Conservation (phyloP, 306 rosid species). For the Dalbergia oliveri region DNA sequence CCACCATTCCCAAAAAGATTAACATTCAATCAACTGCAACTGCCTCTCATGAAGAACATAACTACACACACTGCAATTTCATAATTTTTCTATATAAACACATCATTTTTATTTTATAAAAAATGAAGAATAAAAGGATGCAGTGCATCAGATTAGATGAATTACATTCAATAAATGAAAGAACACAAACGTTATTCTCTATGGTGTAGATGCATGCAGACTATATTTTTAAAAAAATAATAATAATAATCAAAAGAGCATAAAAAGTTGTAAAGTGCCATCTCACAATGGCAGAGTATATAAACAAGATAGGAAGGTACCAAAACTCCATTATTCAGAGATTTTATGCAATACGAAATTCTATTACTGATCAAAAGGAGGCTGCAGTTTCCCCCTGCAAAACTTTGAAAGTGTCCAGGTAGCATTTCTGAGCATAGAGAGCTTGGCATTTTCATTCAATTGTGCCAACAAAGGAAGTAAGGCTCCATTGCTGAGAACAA, state of each 20-base stretch:
- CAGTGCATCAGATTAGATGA: not conserved
- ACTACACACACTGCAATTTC: not conserved
- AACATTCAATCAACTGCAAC: not conserved
- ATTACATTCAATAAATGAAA: not conserved
- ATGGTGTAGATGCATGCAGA: not conserved
- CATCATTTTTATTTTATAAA: not conserved
- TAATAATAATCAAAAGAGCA: conserved; percentile 4
- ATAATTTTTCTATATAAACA: not conserved
- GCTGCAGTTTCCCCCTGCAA: conserved; percentile 94
- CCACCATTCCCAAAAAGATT: not conserved
- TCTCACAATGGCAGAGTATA: not conserved
- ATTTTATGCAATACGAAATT: not conserved
- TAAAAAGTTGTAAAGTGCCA: not conserved
- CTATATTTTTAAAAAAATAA: not conserved
- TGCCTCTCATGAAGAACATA: not conserved
- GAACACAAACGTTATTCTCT: not conserved
- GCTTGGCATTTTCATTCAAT: conserved; percentile 89
- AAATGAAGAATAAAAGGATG: not conserved
- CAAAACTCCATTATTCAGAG: conserved; percentile 11
- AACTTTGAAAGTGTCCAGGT: conserved; percentile 90
- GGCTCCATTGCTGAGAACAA: conserved; percentile 85
- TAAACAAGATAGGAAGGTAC: not conserved
- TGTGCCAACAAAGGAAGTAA: conserved; percentile 81
- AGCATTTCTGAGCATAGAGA: conserved; percentile 95
- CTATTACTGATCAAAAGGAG: conserved; percentile 79